Evolutionary conservation across 2,329 filamentous ascomycete species (phyloP).

Genomic region (Dactylonectria macrodidyma): DNA sequence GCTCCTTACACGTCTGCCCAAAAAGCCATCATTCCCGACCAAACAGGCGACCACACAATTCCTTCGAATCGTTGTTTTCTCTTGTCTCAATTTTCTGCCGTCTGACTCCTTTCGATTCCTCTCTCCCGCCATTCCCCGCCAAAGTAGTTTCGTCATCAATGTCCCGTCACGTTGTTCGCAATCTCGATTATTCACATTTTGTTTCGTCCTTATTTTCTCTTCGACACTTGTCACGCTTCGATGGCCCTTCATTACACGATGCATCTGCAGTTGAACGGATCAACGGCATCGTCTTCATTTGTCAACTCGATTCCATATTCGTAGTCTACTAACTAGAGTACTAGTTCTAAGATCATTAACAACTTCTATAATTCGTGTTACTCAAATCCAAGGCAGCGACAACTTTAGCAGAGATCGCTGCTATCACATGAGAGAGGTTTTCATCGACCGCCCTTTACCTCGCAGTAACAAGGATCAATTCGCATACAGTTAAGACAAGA

Average conservation of each 20-base stretch:
- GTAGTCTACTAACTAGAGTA: neutral
- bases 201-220: neutral
- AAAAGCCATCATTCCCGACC: conserved; percentile 16
- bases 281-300: neutral
- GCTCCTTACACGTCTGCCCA: conserved; percentile 1
- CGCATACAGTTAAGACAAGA: neutral
- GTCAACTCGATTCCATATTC: neutral
- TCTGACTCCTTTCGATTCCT: neutral
- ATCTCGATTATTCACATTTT: too few relatives aligned
- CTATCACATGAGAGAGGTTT: neutral
- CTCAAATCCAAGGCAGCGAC: neutral
- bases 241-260: neutral
- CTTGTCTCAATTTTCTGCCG: neutral
- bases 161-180: too few relatives aligned
- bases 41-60: neutral
- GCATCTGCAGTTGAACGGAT: neutral
- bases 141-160: neutral
- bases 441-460: neutral
- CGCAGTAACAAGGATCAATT: neutral
- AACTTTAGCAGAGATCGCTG: neutral
- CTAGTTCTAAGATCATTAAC: neutral
- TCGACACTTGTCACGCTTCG: neutral
- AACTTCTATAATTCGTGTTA: neutral
- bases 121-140: neutral
- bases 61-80: neutral